These are phyloP conservation scores for Chytridiales sp. DNA, from an alignment of 371 early-diverging fungal species.

Conservation along the genomic window DNA sequence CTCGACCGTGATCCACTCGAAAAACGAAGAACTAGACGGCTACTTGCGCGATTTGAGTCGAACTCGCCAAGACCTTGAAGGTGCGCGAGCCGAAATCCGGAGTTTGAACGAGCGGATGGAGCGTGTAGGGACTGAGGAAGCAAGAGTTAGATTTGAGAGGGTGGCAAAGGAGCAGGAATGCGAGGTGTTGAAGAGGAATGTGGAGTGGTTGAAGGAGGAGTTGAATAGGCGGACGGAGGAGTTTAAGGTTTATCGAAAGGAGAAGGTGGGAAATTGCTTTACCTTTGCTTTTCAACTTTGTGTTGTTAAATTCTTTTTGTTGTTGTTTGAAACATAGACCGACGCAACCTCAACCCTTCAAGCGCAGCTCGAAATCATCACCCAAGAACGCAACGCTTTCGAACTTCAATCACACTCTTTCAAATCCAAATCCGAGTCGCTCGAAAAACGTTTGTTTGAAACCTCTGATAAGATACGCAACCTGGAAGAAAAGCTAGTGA, in stretches of 20 bases:
- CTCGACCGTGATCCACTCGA: slow-evolving; percentile 17
- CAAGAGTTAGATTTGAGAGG: slow-evolving; percentile 17
- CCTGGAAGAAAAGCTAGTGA: slow-evolving; percentile 45
- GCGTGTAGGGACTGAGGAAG: slow-evolving; percentile 13
- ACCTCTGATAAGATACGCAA: slow-evolving; percentile 45
- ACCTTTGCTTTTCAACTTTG: no score
- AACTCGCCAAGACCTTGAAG: slow-evolving; percentile 18
- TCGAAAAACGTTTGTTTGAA: slow-evolving; percentile 46
- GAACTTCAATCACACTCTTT: slow-evolving; percentile 27
- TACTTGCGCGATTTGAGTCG: no score
- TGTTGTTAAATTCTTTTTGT: slow-evolving; percentile 1
- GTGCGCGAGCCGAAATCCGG: slow-evolving; percentile 21
- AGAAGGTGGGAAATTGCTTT: slow-evolving; percentile 46
- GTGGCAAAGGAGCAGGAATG: slow-evolving; percentile 28
- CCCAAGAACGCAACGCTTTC: slow-evolving; percentile 29
- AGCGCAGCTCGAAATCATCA: slow-evolving; percentile 22
- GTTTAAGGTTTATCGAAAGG: slow-evolving; percentile 39
- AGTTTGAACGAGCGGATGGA: slow-evolving; percentile 15
- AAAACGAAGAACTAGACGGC: slow-evolving; percentile 28
- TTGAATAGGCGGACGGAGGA: slow-evolving; percentile 46
- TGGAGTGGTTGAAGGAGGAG: slow-evolving; percentile 57
- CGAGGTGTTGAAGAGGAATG: slow-evolving; percentile 42
- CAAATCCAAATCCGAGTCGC: slow-evolving; percentile 46
- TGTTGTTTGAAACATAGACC: neutral
- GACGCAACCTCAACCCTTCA: slow-evolving; percentile 24